These are phyloP conservation scores for Exophiala bonariae DNA, from an alignment of 2,329 filamentous ascomycete genomes.

Conservation along the genomic window DNA sequence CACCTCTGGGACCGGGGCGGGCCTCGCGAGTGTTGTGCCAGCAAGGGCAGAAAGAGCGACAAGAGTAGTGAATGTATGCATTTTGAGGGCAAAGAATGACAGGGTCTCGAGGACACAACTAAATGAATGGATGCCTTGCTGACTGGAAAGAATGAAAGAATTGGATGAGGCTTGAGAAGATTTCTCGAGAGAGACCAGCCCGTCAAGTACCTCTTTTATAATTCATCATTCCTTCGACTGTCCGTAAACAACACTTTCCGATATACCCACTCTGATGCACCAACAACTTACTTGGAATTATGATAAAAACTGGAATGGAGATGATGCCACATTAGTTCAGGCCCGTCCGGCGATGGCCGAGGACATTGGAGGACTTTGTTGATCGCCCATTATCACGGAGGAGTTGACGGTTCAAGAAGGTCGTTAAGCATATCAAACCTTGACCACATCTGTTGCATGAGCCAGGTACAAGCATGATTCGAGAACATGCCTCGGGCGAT, in stretches of 20 bases:
- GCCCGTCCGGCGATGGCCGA: conserved; percentile 14
- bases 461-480: conserved; percentile 13
- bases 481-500: conserved; percentile 9
- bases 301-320: not conserved
- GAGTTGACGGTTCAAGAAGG: conserved; percentile 18
- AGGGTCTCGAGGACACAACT: not conserved
- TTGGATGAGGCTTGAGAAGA: conserved; percentile 7
- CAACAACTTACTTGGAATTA: too few relatives aligned
- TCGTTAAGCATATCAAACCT: conserved; percentile 2
- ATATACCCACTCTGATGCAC: too few relatives aligned
- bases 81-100: conserved; percentile 4
- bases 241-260: too few relatives aligned
- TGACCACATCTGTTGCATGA: not conserved
- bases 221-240: conserved; percentile 5
- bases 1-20: conserved; percentile 12
- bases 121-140: conserved; percentile 5
- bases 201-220: conserved; percentile 18
- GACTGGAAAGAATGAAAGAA: conserved; percentile 8
- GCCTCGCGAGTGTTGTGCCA: conserved; percentile 17
- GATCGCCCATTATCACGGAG: conserved; percentile 9
- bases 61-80: conserved; percentile 23
- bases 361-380: conserved; percentile 15
- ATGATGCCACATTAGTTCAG: conserved; percentile 11
- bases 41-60: conserved; percentile 21
- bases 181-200: not conserved